These are phyloP conservation scores for Microdochium nivale DNA, from an alignment of 2,329 filamentous ascomycete genomes.

Conservation along the genomic window DNA sequence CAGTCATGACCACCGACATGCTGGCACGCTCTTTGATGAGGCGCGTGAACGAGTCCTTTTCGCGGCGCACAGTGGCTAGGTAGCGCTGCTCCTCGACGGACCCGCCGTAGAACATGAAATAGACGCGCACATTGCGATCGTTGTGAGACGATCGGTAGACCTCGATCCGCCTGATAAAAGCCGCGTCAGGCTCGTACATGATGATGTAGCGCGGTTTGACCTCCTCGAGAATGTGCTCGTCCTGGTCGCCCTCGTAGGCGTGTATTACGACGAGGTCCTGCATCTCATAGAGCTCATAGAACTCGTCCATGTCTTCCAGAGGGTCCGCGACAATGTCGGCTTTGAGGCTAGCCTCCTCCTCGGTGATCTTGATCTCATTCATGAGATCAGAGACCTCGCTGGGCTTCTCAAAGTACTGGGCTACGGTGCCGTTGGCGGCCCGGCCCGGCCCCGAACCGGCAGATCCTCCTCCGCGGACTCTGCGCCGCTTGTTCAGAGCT, in stretches of 20 bases:
- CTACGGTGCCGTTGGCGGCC: constrained; percentile 64
- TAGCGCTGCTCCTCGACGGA: constrained; percentile 96
- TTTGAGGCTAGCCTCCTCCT: constrained; percentile 67
- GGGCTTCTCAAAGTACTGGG: constrained; percentile 74
- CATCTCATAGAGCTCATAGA: constrained; percentile 87
- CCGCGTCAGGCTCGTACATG: constrained; percentile 95
- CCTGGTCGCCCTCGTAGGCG: constrained; percentile 90
- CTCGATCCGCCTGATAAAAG: constrained; percentile 90
- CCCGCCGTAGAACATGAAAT: constrained; percentile 92
- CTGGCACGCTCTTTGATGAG: constrained; percentile 88
- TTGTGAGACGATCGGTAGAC: constrained; percentile 93
- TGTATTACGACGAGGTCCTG: constrained; percentile 82
- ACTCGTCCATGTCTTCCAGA: constrained; percentile 84
- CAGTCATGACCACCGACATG: constrained; percentile 83
- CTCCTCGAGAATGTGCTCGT: constrained; percentile 94
- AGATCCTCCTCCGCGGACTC: constrained; percentile 70
- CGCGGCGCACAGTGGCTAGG: constrained; percentile 77
- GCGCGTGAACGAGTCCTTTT: constrained; percentile 93
- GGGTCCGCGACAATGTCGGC: constrained; percentile 68
- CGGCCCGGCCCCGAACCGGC: constrained; percentile 50
- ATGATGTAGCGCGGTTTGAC: constrained; percentile 88
- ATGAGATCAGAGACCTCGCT: constrained; percentile 75
- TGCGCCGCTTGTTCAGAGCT: constrained; percentile 77
- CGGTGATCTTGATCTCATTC: constrained; percentile 73
- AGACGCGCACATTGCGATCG: constrained; percentile 81